A percentile compares a stretch with the other conserved stretches of the same genome.
These are phyloP conservation scores for Alternaria brassicicola DNA, from an alignment of 2,329 filamentous ascomycete species.

Conservation along the genomic window DNA sequence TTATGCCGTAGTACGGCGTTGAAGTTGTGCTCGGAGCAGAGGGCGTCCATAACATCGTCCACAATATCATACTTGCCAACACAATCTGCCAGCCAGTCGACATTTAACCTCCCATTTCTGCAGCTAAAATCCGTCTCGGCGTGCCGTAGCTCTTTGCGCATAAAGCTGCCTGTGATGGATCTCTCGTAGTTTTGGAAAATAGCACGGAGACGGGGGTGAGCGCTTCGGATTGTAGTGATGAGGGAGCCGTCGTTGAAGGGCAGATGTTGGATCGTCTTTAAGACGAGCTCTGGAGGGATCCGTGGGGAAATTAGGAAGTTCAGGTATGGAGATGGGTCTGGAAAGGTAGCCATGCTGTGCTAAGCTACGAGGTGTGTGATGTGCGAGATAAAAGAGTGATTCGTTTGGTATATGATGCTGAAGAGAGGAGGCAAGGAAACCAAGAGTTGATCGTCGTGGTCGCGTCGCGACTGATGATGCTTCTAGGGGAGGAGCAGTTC, in stretches of 20 bases:
- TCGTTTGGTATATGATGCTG: not conserved
- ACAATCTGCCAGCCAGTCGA: constrained; percentile 37
- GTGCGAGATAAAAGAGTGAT: not conserved
- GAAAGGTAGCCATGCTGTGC: constrained; percentile 17
- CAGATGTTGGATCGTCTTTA: constrained; percentile 34
- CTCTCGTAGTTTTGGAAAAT: constrained; percentile 34
- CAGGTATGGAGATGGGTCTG: not conserved
- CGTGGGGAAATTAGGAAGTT: constrained; percentile 21
- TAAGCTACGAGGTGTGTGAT: not conserved
- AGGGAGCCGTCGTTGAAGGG: constrained; percentile 31
- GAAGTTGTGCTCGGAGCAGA: constrained; percentile 36
- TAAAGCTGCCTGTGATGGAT: constrained; percentile 33
- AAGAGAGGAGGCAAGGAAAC: not conserved
- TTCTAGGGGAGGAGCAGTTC: constrained; percentile 3
- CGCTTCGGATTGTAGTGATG: constrained; percentile 23
- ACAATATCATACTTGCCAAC: constrained; percentile 38
- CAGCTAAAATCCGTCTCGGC: constrained; percentile 36
- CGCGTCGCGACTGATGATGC: not conserved
- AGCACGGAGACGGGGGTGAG: constrained; percentile 25
- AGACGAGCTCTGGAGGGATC: constrained; percentile 38
- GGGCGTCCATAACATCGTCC: constrained; percentile 41
- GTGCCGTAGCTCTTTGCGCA: constrained; percentile 35
- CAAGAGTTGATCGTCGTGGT: not conserved
- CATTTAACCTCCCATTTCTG: constrained; percentile 10
- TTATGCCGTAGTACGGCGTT: constrained; percentile 35